Percentiles rank a stretch among this genome's conserved stretches.
Conservation (phyloP, 371 early-diverging fungal genomes). For the Syncephalis fuscata region DNA sequence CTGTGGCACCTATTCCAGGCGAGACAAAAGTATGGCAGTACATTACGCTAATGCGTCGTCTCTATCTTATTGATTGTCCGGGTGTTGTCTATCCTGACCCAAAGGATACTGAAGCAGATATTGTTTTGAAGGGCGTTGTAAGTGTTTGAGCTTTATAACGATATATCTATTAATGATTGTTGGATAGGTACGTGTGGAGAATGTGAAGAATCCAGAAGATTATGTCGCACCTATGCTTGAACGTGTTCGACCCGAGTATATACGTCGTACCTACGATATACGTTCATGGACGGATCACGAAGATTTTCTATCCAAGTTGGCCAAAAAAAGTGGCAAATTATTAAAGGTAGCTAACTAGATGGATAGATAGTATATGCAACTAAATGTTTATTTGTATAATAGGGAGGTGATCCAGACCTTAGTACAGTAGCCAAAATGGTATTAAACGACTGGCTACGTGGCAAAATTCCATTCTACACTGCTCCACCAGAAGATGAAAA, state of each 20-base stretch:
- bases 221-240: constrained; percentile 74
- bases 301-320: constrained; percentile 87
- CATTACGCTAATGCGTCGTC: constrained; percentile 96
- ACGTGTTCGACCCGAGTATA: constrained; percentile 77
- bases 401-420: constrained; percentile 89
- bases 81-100: constrained; percentile 91
- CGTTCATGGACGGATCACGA: constrained; percentile 62
- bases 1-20: constrained; percentile 98
- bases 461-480: constrained; percentile 93
- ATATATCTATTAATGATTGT: too few species aligned
- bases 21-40: constrained; percentile 99
- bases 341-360: constrained; percentile 30
- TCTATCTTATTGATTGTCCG: constrained; percentile 99
- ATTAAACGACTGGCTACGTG: constrained; percentile 97
- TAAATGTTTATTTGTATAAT: too few species aligned
- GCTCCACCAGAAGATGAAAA: constrained; percentile 43
- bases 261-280: constrained; percentile 81
- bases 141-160: too few species aligned
- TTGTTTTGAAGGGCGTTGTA: constrained; percentile 94
- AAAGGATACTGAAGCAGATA: constrained; percentile 83
- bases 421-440: constrained; percentile 93
- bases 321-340: constrained; percentile 81
- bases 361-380: too few species aligned
- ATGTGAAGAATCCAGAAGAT: constrained; percentile 85
- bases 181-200: constrained; percentile 78